A percentile compares a stretch with the other conserved stretches of the same genome.
phyloP scores from a whole-genome alignment of 2,329 filamentous ascomycete species.

The Ascochyta viciae-villosae region DNA sequence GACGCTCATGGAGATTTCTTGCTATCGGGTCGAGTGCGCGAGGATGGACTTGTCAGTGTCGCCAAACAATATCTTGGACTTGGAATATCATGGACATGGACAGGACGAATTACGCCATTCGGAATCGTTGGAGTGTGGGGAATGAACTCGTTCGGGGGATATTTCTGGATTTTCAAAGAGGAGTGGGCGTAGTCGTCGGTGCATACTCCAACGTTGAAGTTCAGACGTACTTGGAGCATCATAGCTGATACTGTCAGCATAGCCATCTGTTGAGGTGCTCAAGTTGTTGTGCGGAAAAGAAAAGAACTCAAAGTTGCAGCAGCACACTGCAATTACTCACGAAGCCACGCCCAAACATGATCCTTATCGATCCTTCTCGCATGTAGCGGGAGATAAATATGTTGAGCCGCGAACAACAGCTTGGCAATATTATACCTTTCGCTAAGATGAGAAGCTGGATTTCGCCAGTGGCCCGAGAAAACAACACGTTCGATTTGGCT shows the following conservation, averaged over 20 bases:
- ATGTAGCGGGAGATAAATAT: not conserved
- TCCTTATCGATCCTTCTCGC: not conserved
- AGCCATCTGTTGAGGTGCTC: not conserved
- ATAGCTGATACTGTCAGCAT: not conserved
- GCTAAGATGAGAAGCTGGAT: not conserved
- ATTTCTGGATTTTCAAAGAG: conserved; percentile 38
- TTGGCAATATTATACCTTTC: not conserved
- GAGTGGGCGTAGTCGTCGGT: conserved; percentile 22
- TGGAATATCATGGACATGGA: conserved; percentile 22
- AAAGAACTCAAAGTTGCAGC: not conserved
- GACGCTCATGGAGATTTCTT: conserved; percentile 26
- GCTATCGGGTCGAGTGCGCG: conserved; percentile 21
- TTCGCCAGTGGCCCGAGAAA: too few relatives aligned
- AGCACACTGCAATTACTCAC: not conserved
- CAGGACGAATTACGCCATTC: conserved; percentile 30
- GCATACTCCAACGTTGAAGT: not conserved
- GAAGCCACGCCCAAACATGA: not conserved
- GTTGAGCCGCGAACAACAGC: not conserved
- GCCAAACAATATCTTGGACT: conserved; percentile 23
- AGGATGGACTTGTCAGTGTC: conserved; percentile 24
- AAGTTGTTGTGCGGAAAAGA: not conserved
- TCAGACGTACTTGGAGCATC: not conserved
- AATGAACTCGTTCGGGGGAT: conserved; percentile 23
- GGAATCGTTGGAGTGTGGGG: conserved; percentile 35
- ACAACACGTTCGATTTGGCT: not conserved